phyloP scores from a whole-genome alignment of 257 asterid species.

The Solanum arcanum region DNA sequence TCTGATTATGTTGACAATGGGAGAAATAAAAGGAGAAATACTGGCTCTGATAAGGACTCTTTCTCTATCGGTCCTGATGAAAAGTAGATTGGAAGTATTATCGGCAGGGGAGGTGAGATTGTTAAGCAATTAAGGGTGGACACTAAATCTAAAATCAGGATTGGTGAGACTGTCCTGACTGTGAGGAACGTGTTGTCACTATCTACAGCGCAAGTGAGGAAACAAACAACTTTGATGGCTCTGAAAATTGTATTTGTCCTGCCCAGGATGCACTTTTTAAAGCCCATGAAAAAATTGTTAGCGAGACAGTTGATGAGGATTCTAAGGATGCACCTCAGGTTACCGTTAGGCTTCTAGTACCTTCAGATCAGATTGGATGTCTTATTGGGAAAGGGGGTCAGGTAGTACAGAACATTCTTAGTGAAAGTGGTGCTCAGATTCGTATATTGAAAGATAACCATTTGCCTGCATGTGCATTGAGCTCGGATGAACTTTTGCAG shows the following conservation, averaged over 20 bases:
- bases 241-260: constrained; percentile 53
- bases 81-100: constrained; percentile 83
- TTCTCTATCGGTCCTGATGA: constrained; percentile 58
- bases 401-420: constrained; percentile 68
- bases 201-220: constrained; percentile 69
- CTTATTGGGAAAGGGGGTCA: constrained; percentile 93
- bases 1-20: constrained; percentile 50
- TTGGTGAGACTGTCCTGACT: constrained; percentile 83
- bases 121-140: constrained; percentile 89
- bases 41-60: constrained; percentile 59
- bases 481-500: constrained; percentile 93
- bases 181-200: constrained; percentile 79
- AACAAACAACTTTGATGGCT: constrained; percentile 60
- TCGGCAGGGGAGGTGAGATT: constrained; percentile 94
- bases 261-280: constrained; percentile 87
- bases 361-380: constrained; percentile 95
- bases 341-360: constrained; percentile 66
- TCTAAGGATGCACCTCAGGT: constrained; percentile 52
- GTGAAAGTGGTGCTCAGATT: constrained; percentile 87
- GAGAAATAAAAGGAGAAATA: constrained; percentile 58
- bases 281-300: constrained; percentile 74
- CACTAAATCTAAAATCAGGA: constrained; percentile 81
- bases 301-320: constrained; percentile 48
- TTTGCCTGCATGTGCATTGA: constrained; percentile 78
- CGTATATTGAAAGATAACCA: constrained; percentile 82